Conservation (phyloP, 305 asterid species). For the Plantago lanceolata region DNA sequence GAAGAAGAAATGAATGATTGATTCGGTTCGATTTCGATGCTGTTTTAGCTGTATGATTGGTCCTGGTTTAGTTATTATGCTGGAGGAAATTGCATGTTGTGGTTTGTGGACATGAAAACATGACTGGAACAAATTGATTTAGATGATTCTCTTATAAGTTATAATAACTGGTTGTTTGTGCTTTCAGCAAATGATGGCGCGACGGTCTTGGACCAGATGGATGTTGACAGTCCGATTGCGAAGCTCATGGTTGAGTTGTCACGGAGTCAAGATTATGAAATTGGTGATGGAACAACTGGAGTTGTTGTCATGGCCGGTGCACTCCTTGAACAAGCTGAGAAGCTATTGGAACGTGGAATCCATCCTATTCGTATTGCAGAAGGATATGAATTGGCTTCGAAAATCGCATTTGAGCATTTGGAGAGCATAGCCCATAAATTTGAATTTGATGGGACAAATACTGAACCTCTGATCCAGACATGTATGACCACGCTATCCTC, state of each 20-base stretch:
- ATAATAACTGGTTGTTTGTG: constrained; percentile 1
- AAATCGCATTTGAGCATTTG: constrained; percentile 80
- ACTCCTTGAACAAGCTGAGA: constrained; percentile 86
- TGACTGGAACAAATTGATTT: not conserved
- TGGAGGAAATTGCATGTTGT: not conserved
- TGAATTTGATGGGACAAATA: constrained; percentile 45
- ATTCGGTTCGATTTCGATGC: not conserved
- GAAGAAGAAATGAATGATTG: not conserved
- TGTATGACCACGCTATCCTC: constrained; percentile 93
- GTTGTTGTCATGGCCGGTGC: constrained; percentile 96
- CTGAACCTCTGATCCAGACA: constrained; percentile 72
- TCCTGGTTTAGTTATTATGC: not conserved
- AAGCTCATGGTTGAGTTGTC: constrained; percentile 94
- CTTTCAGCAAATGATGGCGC: constrained; percentile 95
- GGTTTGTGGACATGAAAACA: no score
- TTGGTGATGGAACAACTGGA: constrained; percentile 96
- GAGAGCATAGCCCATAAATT: constrained; percentile 64
- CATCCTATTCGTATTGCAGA: constrained; percentile 90
- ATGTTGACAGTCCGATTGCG: constrained; percentile 86
- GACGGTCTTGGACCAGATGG: constrained; percentile 93
- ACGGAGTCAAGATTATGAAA: constrained; percentile 87
- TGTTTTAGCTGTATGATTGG: not conserved
- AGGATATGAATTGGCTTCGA: constrained; percentile 91
- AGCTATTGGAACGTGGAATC: constrained; percentile 82
- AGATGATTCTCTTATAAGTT: constrained; percentile 1